Percentiles rank a stretch among this genome's conserved stretches.
phyloP scores from a whole-genome alignment of 106 monocot species.

The Phalaenopsis equestris region DNA sequence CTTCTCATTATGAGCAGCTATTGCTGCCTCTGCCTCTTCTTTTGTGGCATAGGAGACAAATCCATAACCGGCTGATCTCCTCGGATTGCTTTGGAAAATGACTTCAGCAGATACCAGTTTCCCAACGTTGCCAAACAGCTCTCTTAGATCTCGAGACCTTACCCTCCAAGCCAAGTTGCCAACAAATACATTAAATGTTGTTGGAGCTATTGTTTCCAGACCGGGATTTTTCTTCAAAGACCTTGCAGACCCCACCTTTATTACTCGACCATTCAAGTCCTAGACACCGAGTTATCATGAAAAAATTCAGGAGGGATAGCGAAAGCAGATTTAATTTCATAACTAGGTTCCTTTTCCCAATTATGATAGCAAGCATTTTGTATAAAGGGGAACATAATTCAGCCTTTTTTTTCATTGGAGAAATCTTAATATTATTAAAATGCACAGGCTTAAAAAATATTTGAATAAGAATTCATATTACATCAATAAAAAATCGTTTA shows the following conservation, averaged over 20 bases:
- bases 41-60: slow-evolving; percentile 62
- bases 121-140: slow-evolving; percentile 34
- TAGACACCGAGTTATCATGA: slow-evolving; percentile 11
- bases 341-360: background rate
- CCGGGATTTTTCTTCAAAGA: slow-evolving; percentile 41
- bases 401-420: background rate
- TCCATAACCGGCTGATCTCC: slow-evolving; percentile 78
- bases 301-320: background rate
- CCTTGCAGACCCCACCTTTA: slow-evolving; percentile 50
- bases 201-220: slow-evolving; percentile 5
- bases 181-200: slow-evolving; percentile 50
- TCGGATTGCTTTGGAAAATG: slow-evolving; percentile 63
- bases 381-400: background rate
- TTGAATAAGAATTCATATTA: too few species aligned
- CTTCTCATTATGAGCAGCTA: slow-evolving; percentile 56
- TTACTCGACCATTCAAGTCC: slow-evolving; percentile 58
- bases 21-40: slow-evolving; percentile 68
- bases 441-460: too few species aligned
- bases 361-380: background rate
- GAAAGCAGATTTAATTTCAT: background rate
- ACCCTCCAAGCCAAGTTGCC: slow-evolving; percentile 65
- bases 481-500: background rate
- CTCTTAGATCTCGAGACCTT: slow-evolving; percentile 53
- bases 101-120: slow-evolving; percentile 62
- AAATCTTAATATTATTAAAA: too few species aligned